Percentiles rank a stretch among this genome's conserved stretches.
Evolutionary conservation across 805 yeast species (phyloP).

Genomic region (Maudiozyma saulgeensis): DNA sequence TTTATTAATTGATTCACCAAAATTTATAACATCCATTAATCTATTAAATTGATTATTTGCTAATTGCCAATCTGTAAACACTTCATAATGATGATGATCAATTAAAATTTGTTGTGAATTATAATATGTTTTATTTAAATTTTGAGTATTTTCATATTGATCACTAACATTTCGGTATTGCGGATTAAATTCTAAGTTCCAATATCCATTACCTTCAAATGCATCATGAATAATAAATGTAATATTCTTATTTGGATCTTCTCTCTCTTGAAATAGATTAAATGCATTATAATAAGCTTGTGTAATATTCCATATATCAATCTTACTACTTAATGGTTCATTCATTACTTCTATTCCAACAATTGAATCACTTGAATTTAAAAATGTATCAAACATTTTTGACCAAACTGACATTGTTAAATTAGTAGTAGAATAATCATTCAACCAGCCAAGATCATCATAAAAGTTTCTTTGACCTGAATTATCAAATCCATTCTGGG

Average conservation of each 20-base stretch:
- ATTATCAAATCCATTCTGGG: slow-evolving; percentile 81
- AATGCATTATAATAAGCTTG: slow-evolving; percentile 29
- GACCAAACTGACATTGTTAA: slow-evolving; percentile 43
- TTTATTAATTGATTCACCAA: slow-evolving; percentile 23
- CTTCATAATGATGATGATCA: slow-evolving; percentile 90
- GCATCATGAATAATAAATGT: slow-evolving; percentile 57
- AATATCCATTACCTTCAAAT: slow-evolving; percentile 44
- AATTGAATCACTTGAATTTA: slow-evolving; percentile 32
- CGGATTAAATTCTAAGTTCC: slow-evolving; percentile 39
- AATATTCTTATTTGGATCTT: slow-evolving; percentile 26
- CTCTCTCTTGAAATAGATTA: slow-evolving; percentile 17
- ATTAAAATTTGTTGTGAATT: slow-evolving; percentile 53
- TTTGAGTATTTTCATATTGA: slow-evolving; percentile 29
- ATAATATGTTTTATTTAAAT: slow-evolving; percentile 26
- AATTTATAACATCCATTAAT: slow-evolving; percentile 25
- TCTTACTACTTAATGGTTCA: slow-evolving; percentile 52
- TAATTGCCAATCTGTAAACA: slow-evolving; percentile 60
- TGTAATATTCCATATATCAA: slow-evolving; percentile 32
- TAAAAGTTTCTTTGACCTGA: slow-evolving; percentile 52
- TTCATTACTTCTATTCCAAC: slow-evolving; percentile 62
- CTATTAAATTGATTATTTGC: slow-evolving; percentile 30
- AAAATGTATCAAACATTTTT: slow-evolving; percentile 41
- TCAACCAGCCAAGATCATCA: slow-evolving; percentile 35
- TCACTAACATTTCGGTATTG: slow-evolving; percentile 21
- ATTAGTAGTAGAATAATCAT: slow-evolving; percentile 32